Percentiles rank a stretch among this genome's conserved stretches.
These are phyloP conservation scores for Daldinia concentrica DNA, from an alignment of 495 filamentous ascomycete genomes.

Conservation along the genomic window DNA sequence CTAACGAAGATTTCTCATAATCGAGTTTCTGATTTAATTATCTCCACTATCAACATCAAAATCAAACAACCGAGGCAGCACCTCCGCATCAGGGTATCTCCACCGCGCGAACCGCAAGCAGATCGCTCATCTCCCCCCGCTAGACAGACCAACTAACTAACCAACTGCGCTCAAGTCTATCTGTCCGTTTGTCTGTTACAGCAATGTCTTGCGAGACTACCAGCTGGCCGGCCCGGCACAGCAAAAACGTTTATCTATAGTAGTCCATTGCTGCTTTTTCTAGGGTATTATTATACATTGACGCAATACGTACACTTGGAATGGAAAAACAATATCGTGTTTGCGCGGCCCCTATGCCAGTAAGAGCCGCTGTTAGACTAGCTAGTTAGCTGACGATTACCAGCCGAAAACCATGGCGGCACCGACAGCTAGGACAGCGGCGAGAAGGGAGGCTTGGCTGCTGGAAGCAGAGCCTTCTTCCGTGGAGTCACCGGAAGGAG, in stretches of 20 bases:
- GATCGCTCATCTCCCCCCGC: background rate
- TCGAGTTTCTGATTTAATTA: constrained; percentile 25
- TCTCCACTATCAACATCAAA: constrained; percentile 9
- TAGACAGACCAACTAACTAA: background rate
- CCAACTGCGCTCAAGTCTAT: background rate
- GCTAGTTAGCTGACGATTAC: constrained; percentile 14
- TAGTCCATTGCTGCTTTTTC: background rate
- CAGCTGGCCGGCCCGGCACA: background rate
- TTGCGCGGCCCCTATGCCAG: background rate
- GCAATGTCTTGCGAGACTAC: background rate
- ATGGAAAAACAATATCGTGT: background rate
- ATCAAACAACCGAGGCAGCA: constrained; percentile 3
- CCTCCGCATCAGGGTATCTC: background rate
- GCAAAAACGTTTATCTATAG: background rate
- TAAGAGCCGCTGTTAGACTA: background rate
- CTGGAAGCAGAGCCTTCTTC: constrained; percentile 14
- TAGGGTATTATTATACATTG: constrained; percentile 24
- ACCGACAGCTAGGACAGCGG: constrained; percentile 38
- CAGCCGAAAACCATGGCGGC: constrained; percentile 40
- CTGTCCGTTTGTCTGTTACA: background rate
- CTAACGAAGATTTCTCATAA: background rate
- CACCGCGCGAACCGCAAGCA: constrained; percentile 10
- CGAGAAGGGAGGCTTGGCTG: constrained; percentile 38
- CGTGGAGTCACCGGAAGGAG: constrained; percentile 13
- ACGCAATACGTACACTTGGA: constrained; percentile 40